phyloP scores from a whole-genome alignment of 148 eudicot genomes.

The Vaccinium vitisidaea region DNA sequence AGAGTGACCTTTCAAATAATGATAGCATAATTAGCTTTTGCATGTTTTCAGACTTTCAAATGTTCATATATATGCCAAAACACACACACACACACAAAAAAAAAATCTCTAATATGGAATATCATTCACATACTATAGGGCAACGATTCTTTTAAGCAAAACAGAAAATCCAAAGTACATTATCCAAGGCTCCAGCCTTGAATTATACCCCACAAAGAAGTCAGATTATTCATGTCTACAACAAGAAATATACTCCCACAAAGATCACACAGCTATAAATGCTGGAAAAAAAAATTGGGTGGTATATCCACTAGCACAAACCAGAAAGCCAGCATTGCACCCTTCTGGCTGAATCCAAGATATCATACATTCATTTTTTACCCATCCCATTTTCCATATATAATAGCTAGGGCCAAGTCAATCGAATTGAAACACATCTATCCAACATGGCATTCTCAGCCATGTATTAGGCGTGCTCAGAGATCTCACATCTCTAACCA shows the following conservation, averaged over 20 bases:
- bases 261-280: neutral
- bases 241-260: too few species aligned
- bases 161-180: neutral
- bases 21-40: neutral
- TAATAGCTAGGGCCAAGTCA: neutral
- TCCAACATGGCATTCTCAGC: too few species aligned
- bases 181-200: neutral
- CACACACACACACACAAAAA: too few species aligned
- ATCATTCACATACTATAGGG: neutral
- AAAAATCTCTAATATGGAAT: neutral
- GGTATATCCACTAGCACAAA: neutral
- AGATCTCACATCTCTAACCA: too few species aligned
- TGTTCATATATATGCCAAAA: neutral
- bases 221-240: neutral
- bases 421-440: neutral
- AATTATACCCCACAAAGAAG: neutral
- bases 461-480: too few species aligned
- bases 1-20: too few species aligned
- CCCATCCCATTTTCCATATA: neutral
- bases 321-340: neutral
- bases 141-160: neutral
- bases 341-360: neutral
- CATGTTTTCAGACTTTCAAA: neutral
- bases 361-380: neutral
- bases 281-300: neutral